A percentile compares a stretch with the other conserved stretches of the same genome.
Conservation (phyloP, 1,139 yeast species). For the Tardiomyces digboiensis region DNA sequence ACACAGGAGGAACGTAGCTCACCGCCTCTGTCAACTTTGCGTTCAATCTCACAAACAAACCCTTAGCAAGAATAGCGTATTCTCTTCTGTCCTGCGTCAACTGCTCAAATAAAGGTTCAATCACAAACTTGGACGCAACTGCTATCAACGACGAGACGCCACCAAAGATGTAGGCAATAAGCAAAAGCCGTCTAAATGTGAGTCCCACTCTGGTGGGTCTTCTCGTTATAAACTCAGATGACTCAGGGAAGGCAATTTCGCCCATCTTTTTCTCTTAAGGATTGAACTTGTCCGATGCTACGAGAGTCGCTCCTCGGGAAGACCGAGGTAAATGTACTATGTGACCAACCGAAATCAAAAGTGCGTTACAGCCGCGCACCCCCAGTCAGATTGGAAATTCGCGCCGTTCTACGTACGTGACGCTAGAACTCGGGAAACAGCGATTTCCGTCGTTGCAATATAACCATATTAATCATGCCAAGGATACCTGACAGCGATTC, state of each 20-base stretch:
- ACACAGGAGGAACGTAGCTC: conserved; percentile 15
- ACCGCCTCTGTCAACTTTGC: conserved; percentile 13
- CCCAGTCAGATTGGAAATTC: no score
- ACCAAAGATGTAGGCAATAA: conserved; percentile 25
- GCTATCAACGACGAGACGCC: conserved; percentile 24
- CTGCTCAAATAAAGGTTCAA: conserved; percentile 26
- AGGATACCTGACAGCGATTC: conserved; percentile 6
- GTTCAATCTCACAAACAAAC: conserved; percentile 13
- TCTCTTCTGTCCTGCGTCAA: conserved; percentile 25
- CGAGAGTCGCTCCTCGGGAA: no score
- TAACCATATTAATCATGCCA: no score
- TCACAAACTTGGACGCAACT: conserved; percentile 22
- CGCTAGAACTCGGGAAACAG: no score
- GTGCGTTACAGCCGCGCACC: no score
- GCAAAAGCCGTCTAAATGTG: conserved; percentile 17
- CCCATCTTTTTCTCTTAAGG: background rate
- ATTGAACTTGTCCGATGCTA: no score
- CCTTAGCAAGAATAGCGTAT: conserved; percentile 18
- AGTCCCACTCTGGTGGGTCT: conserved; percentile 6
- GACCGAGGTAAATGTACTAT: background rate
- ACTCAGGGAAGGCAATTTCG: conserved; percentile 16
- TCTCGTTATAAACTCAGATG: conserved; percentile 10
- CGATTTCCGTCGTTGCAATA: no score
- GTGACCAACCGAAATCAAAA: no score
- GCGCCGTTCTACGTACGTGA: no score